Evolutionary conservation across 1,139 yeast species (phyloP).

Genomic region (Scheffersomyces segobiensis): DNA sequence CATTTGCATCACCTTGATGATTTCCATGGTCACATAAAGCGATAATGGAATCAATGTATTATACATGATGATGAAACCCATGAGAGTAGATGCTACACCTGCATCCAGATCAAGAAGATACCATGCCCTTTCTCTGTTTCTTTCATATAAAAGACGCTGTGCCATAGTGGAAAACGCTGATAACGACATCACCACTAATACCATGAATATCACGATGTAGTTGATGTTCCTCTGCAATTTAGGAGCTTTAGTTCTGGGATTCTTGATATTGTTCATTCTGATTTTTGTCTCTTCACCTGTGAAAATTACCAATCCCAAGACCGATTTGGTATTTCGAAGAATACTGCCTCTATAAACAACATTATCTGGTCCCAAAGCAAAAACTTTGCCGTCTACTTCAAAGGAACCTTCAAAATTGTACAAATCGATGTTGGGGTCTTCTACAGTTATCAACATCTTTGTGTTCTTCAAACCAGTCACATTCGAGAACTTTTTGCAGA

Average conservation of each 20-base stretch:
- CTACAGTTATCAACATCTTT: conserved; percentile 61
- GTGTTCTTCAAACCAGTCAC: conserved; percentile 54
- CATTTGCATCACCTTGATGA: conserved; percentile 85
- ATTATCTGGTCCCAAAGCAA: conserved; percentile 77
- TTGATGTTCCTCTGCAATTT: conserved; percentile 83
- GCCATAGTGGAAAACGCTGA: conserved; percentile 85
- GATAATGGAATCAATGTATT: conserved; percentile 95
- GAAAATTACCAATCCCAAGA: conserved; percentile 80
- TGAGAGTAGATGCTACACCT: conserved; percentile 86
- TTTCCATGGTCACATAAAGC: conserved; percentile 93
- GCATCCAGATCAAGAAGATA: conserved; percentile 72
- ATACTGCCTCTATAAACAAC: conserved; percentile 87
- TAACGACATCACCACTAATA: conserved; percentile 68
- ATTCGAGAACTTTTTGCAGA: conserved; percentile 49
- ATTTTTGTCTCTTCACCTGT: conserved; percentile 96
- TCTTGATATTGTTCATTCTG: conserved; percentile 88
- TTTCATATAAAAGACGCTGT: conserved; percentile 54
- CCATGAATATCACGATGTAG: conserved; percentile 84
- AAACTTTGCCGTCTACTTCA: conserved; percentile 24
- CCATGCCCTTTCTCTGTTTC: conserved; percentile 61
- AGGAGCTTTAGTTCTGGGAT: conserved; percentile 92
- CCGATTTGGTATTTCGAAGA: conserved; percentile 73
- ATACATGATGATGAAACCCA: conserved; percentile 97
- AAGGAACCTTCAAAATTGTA: conserved; percentile 89
- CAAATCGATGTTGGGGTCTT: conserved; percentile 88